Evolutionary conservation across 2,329 filamentous ascomycete genomes (phyloP).

Genomic region (Lachnellula arida): DNA sequence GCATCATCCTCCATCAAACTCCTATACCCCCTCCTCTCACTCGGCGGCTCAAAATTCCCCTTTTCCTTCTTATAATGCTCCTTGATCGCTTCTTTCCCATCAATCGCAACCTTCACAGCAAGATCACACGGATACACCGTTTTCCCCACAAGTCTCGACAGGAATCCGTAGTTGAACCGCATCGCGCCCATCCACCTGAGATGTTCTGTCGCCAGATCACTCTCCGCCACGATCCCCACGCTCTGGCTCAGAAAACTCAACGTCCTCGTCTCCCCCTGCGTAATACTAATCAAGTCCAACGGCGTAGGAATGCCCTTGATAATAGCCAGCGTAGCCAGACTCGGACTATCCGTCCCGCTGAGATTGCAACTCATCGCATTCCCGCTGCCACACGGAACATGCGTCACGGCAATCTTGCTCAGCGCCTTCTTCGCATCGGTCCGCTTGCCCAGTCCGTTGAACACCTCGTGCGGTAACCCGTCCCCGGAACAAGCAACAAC

Average conservation of each 20-base stretch:
- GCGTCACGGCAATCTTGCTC: slow-evolving; percentile 71
- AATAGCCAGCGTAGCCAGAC: slow-evolving; percentile 72
- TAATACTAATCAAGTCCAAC: slow-evolving; percentile 82
- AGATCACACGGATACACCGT: slow-evolving; percentile 86
- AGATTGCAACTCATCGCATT: slow-evolving; percentile 92
- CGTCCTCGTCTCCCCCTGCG: slow-evolving; percentile 68
- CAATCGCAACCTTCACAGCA: slow-evolving; percentile 76
- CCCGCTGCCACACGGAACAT: slow-evolving; percentile 88
- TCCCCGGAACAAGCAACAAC: slow-evolving; percentile 89
- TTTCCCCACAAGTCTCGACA: slow-evolving; percentile 70
- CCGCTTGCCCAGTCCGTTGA: slow-evolving; percentile 82
- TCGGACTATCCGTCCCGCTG: slow-evolving; percentile 72
- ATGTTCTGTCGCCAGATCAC: slow-evolving; percentile 84
- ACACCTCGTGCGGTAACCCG: slow-evolving; percentile 86
- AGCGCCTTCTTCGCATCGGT: slow-evolving; percentile 71
- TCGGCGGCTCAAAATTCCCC: slow-evolving; percentile 25
- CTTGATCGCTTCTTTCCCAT: slow-evolving; percentile 68
- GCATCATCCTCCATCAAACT: slow-evolving; percentile 31
- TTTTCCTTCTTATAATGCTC: slow-evolving; percentile 60
- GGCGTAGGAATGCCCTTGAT: slow-evolving; percentile 84
- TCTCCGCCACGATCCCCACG: slow-evolving; percentile 84
- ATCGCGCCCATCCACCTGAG: slow-evolving; percentile 87
- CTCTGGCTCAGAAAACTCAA: slow-evolving; percentile 90
- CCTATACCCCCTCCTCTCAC: slow-evolving; percentile 28
- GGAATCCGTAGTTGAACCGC: slow-evolving; percentile 79